Conservation (phyloP, 805 yeast genomes). For the Cyberlindnera misumaiensis region DNA sequence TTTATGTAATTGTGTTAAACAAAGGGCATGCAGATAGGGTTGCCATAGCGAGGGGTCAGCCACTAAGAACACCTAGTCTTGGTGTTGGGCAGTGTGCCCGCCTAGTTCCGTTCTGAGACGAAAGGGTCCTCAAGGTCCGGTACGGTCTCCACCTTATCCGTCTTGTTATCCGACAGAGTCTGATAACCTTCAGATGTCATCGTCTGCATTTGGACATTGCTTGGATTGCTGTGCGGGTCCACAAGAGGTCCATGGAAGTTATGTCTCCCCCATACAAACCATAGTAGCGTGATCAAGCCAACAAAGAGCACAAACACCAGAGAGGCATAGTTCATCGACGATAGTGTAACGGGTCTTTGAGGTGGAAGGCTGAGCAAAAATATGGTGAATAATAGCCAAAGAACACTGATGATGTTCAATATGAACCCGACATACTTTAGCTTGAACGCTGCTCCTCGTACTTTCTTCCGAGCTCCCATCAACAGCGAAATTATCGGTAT, state of each 20-base stretch:
- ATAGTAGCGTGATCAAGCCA: slow-evolving; percentile 41
- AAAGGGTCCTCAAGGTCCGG: slow-evolving; percentile 3
- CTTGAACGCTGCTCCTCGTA: slow-evolving; percentile 64
- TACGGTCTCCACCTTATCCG: slow-evolving; percentile 16
- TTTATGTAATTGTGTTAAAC: too few species aligned
- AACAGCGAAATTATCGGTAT: slow-evolving; percentile 65
- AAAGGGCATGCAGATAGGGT: too few species aligned
- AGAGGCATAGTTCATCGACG: slow-evolving; percentile 47
- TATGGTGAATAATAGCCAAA: slow-evolving; percentile 54
- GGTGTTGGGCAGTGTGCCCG: background rate
- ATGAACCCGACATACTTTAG: slow-evolving; percentile 57
- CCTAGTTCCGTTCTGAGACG: background rate
- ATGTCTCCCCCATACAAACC: slow-evolving; percentile 52
- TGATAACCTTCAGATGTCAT: slow-evolving; percentile 11
- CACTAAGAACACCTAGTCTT: background rate
- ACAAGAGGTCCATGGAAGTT: slow-evolving; percentile 58
- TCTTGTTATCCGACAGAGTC: slow-evolving; percentile 19
- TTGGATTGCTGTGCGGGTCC: slow-evolving; percentile 21
- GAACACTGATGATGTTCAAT: slow-evolving; percentile 49
- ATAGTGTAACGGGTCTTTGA: slow-evolving; percentile 42
- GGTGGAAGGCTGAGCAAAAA: slow-evolving; percentile 68
- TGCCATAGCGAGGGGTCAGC: too few species aligned
- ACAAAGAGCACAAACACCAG: slow-evolving; percentile 48
- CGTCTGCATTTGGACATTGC: slow-evolving; percentile 13
- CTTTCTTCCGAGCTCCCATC: slow-evolving; percentile 50